Conservation (phyloP, 371 early-diverging fungal species). For the Nosema muscidifuracis region DNA sequence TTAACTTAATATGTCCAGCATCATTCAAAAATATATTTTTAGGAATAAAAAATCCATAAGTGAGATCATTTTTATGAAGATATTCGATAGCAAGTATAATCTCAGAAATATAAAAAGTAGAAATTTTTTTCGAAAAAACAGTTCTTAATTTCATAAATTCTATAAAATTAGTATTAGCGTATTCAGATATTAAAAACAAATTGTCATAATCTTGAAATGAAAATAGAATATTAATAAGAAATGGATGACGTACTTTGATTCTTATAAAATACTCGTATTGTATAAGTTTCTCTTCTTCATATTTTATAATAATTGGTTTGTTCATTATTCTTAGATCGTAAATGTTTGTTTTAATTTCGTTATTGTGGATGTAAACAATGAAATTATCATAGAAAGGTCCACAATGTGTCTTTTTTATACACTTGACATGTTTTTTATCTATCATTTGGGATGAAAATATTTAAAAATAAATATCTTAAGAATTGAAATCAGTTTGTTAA, state of each 20-base stretch:
- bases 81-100: constrained; percentile 82
- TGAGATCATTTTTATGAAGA: constrained; percentile 77
- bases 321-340: constrained; percentile 42
- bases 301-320: constrained; percentile 45
- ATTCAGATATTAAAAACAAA: constrained; percentile 51
- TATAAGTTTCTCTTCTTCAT: constrained; percentile 41
- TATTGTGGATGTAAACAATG: constrained; percentile 18
- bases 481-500: too few species aligned
- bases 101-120: constrained; percentile 80
- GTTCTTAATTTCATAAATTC: constrained; percentile 15
- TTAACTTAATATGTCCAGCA: constrained; percentile 55
- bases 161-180: constrained; percentile 25
- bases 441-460: constrained; percentile 16
- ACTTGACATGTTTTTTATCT: constrained; percentile 31
- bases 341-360: background rate
- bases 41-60: constrained; percentile 87
- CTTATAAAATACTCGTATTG: constrained; percentile 46
- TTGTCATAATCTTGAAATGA: constrained; percentile 56
- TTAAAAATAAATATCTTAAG: background rate
- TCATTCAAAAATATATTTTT: constrained; percentile 64
- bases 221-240: constrained; percentile 49
- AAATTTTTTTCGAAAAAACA: constrained; percentile 71
- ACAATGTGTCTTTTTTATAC: constrained; percentile 22
- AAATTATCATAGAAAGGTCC: constrained; percentile 38
- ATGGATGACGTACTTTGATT: constrained; percentile 39